Evolutionary conservation across 2,329 filamentous ascomycete genomes (phyloP), one percentile per base, ranked within the genome.

Genomic region (Ophiostoma sp.): DNA sequence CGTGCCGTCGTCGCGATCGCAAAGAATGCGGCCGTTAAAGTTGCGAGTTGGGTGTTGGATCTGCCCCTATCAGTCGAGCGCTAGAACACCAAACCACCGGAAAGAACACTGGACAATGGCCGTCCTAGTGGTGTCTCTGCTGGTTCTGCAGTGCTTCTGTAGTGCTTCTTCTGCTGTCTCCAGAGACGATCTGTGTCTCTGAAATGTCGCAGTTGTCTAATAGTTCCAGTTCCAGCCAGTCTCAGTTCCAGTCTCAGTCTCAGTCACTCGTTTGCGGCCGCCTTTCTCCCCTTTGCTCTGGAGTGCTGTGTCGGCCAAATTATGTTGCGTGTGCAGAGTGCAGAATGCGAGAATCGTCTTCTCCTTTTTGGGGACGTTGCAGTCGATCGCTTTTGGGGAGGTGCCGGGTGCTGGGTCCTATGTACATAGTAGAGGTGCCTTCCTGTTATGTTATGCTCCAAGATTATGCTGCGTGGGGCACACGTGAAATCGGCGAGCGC

Each of bases 351-450:
- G 8, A 39, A 23, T 36, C 52, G 64, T 33, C 54, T 67, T 69
- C 36, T 69, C 57, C 36, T 60, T 64, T 71, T 67, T 23, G 20
- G 62, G 60, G 48, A 36, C 39, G 48, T 60, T 57, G 62, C 60
- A 35, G 69, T 67, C 69, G 69, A 71, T 71, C 69, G n/a, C 35
- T 68, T 27, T 64, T 67, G 20, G 44, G 48, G 52, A 52, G n/a
- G 20, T 10, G 20, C 20, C 3, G 31, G 17, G 17, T 52, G n/a
- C 48, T 52, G 48, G 48, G 17, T 6, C 7, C 48, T 52, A n/a
- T n/a, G 39, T 41, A 5, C 27, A 31, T 31, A 31, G n/a, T n/a
- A n/a, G n/a, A 39, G 36, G 44, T 48, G 57, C 57, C 57, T 35
- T 64, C 60, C 31, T 64, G 31, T 64, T 36, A 11, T 64, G 31